A percentile compares a stretch with the other conserved stretches of the same genome.
Evolutionary conservation across 495 filamentous ascomycete species (phyloP).

Genomic region (Immersiella caudata): DNA sequence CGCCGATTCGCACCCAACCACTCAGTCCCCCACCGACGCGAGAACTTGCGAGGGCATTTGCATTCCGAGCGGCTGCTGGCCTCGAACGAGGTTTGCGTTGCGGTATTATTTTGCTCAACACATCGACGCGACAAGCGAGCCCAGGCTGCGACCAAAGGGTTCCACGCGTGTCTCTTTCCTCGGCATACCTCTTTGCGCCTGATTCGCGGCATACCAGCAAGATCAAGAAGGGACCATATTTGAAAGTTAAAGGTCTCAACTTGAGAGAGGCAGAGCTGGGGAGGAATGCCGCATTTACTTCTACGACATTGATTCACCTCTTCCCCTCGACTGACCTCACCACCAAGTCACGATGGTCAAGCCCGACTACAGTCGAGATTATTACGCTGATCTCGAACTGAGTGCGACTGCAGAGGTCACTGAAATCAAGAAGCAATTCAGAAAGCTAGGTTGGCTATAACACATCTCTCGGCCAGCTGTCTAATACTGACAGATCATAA

Average conservation of each 20-base stretch:
- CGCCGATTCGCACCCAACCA: not conserved
- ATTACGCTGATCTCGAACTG: constrained; percentile 84
- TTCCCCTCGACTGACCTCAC: constrained; percentile 11
- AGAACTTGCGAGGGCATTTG: not conserved
- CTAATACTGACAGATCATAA: constrained; percentile 8
- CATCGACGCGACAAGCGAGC: not conserved
- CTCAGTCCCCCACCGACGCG: not conserved
- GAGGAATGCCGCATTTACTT: not conserved
- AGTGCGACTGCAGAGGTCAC: constrained; percentile 61
- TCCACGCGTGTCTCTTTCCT: not conserved
- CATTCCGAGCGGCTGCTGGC: too few species aligned
- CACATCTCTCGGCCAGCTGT: not conserved
- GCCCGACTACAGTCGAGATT: constrained; percentile 72
- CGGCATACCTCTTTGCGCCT: not conserved
- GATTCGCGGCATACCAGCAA: not conserved
- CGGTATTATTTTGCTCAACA: too few species aligned
- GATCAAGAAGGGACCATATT: not conserved
- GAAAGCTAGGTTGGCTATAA: constrained; percentile 67
- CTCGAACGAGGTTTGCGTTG: too few species aligned
- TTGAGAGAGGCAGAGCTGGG: not conserved
- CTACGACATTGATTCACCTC: not conserved
- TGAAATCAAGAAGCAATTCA: constrained; percentile 85
- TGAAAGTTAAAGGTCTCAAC: not conserved
- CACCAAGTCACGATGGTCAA: constrained; percentile 62
- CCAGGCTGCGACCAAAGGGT: not conserved